Percentiles rank a stretch among this genome's conserved stretches.
phyloP scores from a whole-genome alignment of 148 eudicot species.

The Persicaria maculosa region DNA sequence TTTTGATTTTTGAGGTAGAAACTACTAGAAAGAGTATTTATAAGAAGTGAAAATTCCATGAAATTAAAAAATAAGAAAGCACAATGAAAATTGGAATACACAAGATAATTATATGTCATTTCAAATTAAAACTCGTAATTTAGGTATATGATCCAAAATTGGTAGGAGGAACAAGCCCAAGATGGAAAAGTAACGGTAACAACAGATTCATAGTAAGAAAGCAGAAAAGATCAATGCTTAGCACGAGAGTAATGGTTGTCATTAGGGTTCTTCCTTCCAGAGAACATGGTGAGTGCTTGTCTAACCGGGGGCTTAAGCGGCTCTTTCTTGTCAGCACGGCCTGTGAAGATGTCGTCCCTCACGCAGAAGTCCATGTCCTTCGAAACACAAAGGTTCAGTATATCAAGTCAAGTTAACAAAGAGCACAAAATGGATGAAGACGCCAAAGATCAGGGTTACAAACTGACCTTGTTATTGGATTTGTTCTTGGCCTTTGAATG shows the following conservation, averaged over 20 bases:
- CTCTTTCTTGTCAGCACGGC: constrained; percentile 56
- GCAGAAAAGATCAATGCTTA: constrained; percentile 25
- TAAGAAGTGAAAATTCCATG: too few species aligned
- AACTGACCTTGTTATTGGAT: constrained; percentile 40
- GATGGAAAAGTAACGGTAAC: background rate
- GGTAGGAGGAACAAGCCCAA: background rate
- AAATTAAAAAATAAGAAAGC: too few species aligned
- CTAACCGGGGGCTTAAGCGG: constrained; percentile 75
- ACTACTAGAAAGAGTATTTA: too few species aligned
- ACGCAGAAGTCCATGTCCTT: constrained; percentile 68
- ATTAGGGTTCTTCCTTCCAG: constrained; percentile 85
- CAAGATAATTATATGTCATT: background rate
- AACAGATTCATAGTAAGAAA: background rate
- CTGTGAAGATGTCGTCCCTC: constrained; percentile 41
- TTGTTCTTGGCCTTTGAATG: constrained; percentile 73
- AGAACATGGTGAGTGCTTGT: constrained; percentile 74
- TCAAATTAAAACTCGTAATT: background rate
- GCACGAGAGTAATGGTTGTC: constrained; percentile 79
- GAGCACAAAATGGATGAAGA: background rate
- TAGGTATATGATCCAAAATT: background rate
- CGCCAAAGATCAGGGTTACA: background rate
- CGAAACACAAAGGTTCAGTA: background rate
- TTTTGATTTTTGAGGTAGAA: too few species aligned
- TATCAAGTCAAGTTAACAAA: background rate
- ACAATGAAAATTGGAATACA: background rate